Evolutionary conservation across 768 basidiomycete genomes (phyloP).

Genomic region (Panus rudis): DNA sequence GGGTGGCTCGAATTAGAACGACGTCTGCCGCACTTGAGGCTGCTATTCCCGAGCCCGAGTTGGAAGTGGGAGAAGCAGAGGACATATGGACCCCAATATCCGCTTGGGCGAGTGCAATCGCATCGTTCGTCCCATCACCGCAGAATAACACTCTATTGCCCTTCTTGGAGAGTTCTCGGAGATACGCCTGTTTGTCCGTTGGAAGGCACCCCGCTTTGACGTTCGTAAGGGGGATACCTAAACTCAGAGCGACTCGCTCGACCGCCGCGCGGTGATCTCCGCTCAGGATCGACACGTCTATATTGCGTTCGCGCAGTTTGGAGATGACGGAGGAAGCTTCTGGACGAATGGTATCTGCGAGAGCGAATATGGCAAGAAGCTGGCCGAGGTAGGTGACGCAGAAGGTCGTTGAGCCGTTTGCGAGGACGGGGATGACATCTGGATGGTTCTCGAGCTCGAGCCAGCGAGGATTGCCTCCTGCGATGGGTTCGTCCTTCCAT

Average conservation of each 20-base stretch:
- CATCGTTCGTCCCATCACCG: slow-evolving; percentile 50
- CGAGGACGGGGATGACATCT: slow-evolving; percentile 24
- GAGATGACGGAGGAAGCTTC: slow-evolving; percentile 32
- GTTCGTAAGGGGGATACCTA: slow-evolving; percentile 32
- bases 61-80: slow-evolving; percentile 24
- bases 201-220: slow-evolving; percentile 39
- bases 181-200: slow-evolving; percentile 34
- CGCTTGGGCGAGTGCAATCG: slow-evolving; percentile 42
- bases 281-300: slow-evolving; percentile 39
- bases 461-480: slow-evolving; percentile 32
- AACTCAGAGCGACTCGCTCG: slow-evolving; percentile 27
- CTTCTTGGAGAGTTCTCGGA: slow-evolving; percentile 21
- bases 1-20: slow-evolving; percentile 31
- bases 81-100: slow-evolving; percentile 36
- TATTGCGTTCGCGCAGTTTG: slow-evolving; percentile 27
- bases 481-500: slow-evolving; percentile 23
- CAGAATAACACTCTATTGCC: slow-evolving; percentile 33
- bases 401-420: slow-evolving; percentile 38
- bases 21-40: slow-evolving; percentile 40
- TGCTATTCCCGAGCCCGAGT: slow-evolving; percentile 31
- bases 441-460: slow-evolving; percentile 23
- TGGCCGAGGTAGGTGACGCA: slow-evolving; percentile 26
- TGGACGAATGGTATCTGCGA: slow-evolving; percentile 39
- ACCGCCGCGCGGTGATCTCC: slow-evolving; percentile 44
- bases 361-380: slow-evolving; percentile 29